Percentiles rank a stretch among this genome's conserved stretches.
Conservation (phyloP, 768 basidiomycete species). For the Coprinellus micaceus region DNA sequence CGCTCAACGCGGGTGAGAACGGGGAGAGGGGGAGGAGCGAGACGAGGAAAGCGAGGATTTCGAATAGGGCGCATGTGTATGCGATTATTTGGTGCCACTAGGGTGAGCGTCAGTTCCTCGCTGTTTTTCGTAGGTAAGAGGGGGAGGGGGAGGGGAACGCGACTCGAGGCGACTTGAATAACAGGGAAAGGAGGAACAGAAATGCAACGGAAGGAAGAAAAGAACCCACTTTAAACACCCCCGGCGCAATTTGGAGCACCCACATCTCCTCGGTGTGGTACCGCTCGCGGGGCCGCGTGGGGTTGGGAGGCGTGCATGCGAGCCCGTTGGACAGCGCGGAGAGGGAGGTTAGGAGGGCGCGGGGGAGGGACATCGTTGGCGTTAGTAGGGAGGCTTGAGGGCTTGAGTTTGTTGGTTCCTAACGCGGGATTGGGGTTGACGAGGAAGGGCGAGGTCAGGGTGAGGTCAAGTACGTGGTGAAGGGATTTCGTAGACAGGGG, state of each 20-base stretch:
- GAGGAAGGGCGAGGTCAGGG: too few relatives aligned
- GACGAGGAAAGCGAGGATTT: conserved; percentile 41
- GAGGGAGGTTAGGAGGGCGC: conserved; percentile 45
- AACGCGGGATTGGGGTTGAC: not conserved
- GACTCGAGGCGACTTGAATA: too few relatives aligned
- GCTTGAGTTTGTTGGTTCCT: not conserved
- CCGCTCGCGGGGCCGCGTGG: conserved; percentile 44
- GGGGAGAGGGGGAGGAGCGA: conserved; percentile 28
- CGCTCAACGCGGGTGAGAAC: too few relatives aligned
- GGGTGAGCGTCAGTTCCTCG: not conserved
- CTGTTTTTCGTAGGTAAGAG: not conserved
- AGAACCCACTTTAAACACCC: conserved; percentile 47
- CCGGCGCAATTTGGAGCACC: conserved; percentile 52
- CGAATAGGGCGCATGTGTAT: conserved; percentile 48
- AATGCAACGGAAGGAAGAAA: not conserved
- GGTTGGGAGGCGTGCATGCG: conserved; percentile 56
- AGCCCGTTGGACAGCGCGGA: conserved; percentile 47
- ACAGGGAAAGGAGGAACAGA: not conserved
- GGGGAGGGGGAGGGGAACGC: too few relatives aligned
- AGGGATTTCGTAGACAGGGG: too few relatives aligned
- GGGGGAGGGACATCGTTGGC: conserved; percentile 27
- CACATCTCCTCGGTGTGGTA: conserved; percentile 52
- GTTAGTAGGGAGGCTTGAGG: conserved; percentile 42
- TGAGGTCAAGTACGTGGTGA: too few relatives aligned
- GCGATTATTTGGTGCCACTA: conserved; percentile 49